Evolutionary conservation across 1,284 basidiomycete species (phyloP).

Genomic region (Coniophora puteana): DNA sequence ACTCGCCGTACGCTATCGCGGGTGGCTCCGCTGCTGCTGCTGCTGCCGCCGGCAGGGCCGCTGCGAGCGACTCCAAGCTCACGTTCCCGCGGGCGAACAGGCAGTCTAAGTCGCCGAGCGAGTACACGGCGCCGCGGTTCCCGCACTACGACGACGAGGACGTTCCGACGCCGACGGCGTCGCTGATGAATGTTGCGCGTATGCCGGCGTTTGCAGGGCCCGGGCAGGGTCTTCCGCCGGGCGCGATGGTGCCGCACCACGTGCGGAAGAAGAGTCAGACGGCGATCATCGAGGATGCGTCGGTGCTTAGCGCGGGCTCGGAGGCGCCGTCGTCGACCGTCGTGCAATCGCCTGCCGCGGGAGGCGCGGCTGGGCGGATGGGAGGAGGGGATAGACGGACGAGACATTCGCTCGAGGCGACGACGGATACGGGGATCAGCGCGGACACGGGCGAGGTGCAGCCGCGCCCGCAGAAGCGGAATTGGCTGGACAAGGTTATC

Average conservation of each 20-base stretch:
- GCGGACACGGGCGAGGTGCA: constrained; percentile 34
- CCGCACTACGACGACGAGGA: constrained; percentile 32
- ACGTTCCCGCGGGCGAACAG: constrained; percentile 65
- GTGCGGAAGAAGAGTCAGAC: constrained; percentile 76
- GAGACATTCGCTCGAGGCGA: constrained; percentile 14
- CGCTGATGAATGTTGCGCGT: constrained; percentile 40
- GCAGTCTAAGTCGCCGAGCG: constrained; percentile 25
- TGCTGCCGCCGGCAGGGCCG: constrained; percentile 13
- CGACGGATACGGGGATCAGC: constrained; percentile 27
- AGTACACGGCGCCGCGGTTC: constrained; percentile 16
- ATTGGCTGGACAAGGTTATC: constrained; percentile 66
- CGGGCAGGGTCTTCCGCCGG: constrained; percentile 49
- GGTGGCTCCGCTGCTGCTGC: constrained; percentile 23
- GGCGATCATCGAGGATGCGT: constrained; percentile 67
- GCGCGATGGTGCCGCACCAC: constrained; percentile 61
- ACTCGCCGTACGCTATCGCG: constrained; percentile 73
- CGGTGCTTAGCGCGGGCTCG: constrained; percentile 21
- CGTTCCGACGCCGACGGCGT: constrained; percentile 52
- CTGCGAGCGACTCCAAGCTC: constrained; percentile 42
- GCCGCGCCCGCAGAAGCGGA: constrained; percentile 54
- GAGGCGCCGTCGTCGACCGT: constrained; percentile 9
- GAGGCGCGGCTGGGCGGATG: constrained; percentile 10
- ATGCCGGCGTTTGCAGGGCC: constrained; percentile 33
- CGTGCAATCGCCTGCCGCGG: constrained; percentile 17
- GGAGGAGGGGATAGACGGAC: neutral